phyloP scores from a whole-genome alignment of 2,329 filamentous ascomycete species.

The Torrubiella hemipterigena region DNA sequence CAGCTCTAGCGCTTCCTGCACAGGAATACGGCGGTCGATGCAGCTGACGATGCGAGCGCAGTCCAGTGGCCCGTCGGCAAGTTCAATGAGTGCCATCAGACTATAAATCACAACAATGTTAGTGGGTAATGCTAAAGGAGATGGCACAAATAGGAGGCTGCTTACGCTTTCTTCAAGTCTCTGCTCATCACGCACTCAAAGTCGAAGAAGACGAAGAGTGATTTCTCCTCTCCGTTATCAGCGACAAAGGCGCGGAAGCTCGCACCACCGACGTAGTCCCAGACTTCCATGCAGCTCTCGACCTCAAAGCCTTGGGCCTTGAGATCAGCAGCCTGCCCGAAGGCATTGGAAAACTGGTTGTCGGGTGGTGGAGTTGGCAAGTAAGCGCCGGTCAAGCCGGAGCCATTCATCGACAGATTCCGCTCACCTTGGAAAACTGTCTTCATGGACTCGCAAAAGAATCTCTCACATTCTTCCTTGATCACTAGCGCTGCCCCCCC shows the following conservation, averaged over 20 bases:
- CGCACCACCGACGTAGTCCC: slow-evolving; percentile 74
- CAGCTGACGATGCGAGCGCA: slow-evolving; percentile 72
- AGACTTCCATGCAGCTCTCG: slow-evolving; percentile 62
- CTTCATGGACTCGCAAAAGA: slow-evolving; percentile 95
- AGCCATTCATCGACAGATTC: slow-evolving; percentile 64
- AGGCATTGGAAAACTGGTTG: slow-evolving; percentile 26
- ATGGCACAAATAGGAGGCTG: slow-evolving; percentile 12
- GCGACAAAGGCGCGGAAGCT: slow-evolving; percentile 80
- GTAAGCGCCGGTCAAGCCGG: slow-evolving; percentile 71
- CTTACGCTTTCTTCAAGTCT: slow-evolving; percentile 81
- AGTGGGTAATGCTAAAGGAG: too few relatives aligned
- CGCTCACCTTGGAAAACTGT: slow-evolving; percentile 94
- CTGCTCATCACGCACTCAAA: slow-evolving; percentile 51
- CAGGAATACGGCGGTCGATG: slow-evolving; percentile 58
- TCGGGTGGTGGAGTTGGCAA: slow-evolving; percentile 43
- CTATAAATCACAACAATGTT: slow-evolving; percentile 31
- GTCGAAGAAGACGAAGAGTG: slow-evolving; percentile 84
- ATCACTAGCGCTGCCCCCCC: slow-evolving; percentile 94
- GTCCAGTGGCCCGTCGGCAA: slow-evolving; percentile 64
- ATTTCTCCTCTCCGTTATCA: slow-evolving; percentile 56
- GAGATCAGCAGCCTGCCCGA: slow-evolving; percentile 15
- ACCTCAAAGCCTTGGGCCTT: slow-evolving; percentile 24
- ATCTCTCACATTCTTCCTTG: slow-evolving; percentile 99
- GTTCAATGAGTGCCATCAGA: slow-evolving; percentile 81
- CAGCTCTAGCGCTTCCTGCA: slow-evolving; percentile 51